A percentile compares a stretch with the other conserved stretches of the same genome.
Evolutionary conservation across 2,329 filamentous ascomycete species (phyloP).

Genomic region (Lasiodiplodia sp.): DNA sequence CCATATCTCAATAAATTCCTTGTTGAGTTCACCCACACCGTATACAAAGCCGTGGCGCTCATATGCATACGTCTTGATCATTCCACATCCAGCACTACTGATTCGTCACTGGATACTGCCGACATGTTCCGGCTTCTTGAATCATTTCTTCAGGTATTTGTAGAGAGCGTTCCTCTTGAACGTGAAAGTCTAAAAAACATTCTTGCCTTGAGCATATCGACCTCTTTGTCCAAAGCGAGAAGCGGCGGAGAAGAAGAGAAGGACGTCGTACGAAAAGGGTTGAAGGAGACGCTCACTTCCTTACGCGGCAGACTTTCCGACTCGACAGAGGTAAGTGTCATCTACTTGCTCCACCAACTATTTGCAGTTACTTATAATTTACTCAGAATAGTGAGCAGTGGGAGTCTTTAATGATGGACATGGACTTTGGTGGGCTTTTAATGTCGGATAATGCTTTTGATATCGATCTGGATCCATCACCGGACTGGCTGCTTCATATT

Average conservation of each 20-base stretch:
- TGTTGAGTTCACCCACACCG: constrained; percentile 2
- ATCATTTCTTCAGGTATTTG: not conserved
- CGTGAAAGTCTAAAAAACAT: not conserved
- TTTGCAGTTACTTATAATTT: not conserved
- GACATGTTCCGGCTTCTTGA: not conserved
- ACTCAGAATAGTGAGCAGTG: no score
- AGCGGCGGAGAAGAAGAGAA: not conserved
- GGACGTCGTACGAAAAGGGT: not conserved
- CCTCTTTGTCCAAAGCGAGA: not conserved
- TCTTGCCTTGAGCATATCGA: constrained; percentile 2
- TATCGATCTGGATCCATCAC: not conserved
- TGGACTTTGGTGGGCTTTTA: no score
- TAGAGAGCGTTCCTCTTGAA: not conserved
- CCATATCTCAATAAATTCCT: not conserved
- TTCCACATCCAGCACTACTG: no score
- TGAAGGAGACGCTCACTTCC: not conserved
- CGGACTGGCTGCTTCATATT: not conserved
- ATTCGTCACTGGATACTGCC: not conserved
- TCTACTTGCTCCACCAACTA: no score
- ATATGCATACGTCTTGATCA: constrained; percentile 1
- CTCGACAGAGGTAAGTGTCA: not conserved
- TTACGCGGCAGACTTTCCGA: not conserved
- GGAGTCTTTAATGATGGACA: no score
- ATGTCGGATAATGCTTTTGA: not conserved
- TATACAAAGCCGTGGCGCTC: not conserved